Percentiles rank a stretch among this genome's conserved stretches.
Evolutionary conservation across 371 early-diverging fungal genomes (phyloP).

Genomic region (Actinomucor elegans): DNA sequence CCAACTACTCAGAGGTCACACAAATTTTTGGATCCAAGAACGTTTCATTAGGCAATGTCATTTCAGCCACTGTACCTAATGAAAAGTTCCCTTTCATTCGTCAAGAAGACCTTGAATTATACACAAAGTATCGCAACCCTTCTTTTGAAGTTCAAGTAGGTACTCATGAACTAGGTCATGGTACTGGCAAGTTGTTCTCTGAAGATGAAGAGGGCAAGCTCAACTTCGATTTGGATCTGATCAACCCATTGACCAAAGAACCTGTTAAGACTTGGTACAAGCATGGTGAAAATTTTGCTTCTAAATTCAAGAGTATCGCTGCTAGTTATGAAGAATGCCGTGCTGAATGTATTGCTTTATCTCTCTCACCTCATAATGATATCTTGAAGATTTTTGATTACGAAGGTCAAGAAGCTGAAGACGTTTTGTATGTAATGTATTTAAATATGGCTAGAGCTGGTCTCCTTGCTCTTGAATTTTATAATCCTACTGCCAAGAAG

Average conservation of each 20-base stretch:
- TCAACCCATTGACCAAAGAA: conserved; percentile 49
- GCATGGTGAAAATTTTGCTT: conserved; percentile 60
- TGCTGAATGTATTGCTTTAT: conserved; percentile 64
- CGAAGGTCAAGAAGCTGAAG: conserved; percentile 46
- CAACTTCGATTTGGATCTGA: conserved; percentile 51
- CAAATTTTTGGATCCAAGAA: conserved; percentile 62
- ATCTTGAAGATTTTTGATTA: conserved; percentile 57
- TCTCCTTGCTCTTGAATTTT: conserved; percentile 53
- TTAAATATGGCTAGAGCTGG: conserved; percentile 66
- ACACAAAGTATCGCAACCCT: conserved; percentile 40
- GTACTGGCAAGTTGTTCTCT: conserved; percentile 57
- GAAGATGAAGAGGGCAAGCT: conserved; percentile 52
- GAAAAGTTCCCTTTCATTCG: conserved; percentile 55
- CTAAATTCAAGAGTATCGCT: conserved; percentile 50
- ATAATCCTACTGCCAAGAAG: conserved; percentile 48
- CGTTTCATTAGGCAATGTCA: conserved; percentile 63
- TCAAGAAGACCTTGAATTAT: conserved; percentile 43
- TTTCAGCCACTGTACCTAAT: conserved; percentile 51
- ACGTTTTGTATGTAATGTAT: conserved; percentile 55
- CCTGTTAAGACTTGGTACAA: conserved; percentile 61
- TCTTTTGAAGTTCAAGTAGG: conserved; percentile 66
- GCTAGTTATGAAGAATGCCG: conserved; percentile 63
- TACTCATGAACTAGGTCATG: conserved; percentile 57
- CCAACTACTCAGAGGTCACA: conserved; percentile 61
- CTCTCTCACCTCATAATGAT: conserved; percentile 41